These are phyloP conservation scores for Barnettozyma populi DNA, from an alignment of 805 yeast species.

Conservation along the genomic window DNA sequence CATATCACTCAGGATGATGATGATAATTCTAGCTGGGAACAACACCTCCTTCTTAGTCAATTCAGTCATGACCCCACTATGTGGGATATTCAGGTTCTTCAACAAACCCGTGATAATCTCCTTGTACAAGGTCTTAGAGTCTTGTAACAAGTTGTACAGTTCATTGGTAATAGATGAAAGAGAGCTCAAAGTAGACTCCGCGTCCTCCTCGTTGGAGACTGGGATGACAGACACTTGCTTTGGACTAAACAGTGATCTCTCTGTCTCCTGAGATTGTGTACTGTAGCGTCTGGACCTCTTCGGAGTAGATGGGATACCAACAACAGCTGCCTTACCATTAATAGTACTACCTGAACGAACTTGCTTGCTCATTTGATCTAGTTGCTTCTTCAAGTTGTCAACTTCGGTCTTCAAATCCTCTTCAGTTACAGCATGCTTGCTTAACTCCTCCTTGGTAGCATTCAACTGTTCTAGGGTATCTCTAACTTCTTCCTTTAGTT, in stretches of 20 bases:
- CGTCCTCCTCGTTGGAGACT: conserved; percentile 46
- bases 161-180: conserved; percentile 72
- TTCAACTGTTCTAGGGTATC: conserved; percentile 57
- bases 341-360: conserved; percentile 24
- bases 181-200: conserved; percentile 36
- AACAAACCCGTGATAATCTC: conserved; percentile 85
- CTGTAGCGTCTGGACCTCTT: conserved; percentile 31
- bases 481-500: conserved; percentile 58
- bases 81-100: conserved; percentile 80
- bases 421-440: conserved; percentile 57
- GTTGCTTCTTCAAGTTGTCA: conserved; percentile 33
- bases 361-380: conserved; percentile 27
- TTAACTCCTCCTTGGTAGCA: conserved; percentile 51
- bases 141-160: conserved; percentile 62
- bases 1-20: conserved; percentile 91
- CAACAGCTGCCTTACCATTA: conserved; percentile 26
- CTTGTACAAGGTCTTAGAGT: conserved; percentile 64
- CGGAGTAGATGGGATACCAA: conserved; percentile 22
- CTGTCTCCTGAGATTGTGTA: conserved; percentile 35
- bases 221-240: conserved; percentile 63
- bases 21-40: conserved; percentile 93
- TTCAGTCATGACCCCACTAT: conserved; percentile 78
- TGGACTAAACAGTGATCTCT: conserved; percentile 25
- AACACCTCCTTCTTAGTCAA: conserved; percentile 84
- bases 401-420: conserved; percentile 52